Evolutionary conservation across 805 yeast genomes (phyloP), one percentile per base, ranked within the genome.

Genomic region (Millerozyma miso): DNA sequence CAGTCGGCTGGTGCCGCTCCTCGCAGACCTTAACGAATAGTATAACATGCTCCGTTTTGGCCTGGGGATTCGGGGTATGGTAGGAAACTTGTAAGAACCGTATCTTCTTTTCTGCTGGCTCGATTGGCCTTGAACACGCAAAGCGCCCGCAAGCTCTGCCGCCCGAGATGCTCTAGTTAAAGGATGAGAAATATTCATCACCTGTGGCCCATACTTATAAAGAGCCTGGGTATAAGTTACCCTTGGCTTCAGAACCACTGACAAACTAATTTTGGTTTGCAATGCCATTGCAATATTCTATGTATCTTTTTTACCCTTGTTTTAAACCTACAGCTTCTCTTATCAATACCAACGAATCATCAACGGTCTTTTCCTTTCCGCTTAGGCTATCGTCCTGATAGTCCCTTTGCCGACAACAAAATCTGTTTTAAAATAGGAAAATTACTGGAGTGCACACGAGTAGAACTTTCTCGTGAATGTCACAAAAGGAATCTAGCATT

Each of bases 21-120:
- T 19, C 50, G 63, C 52, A 45, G 69, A 56, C 62, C 76, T 72
- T 16, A 71, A 60, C 38, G 74, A 70, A 58, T 77, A 77, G 56
- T 77, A 77, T 37, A 76, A 65, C 1, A 71, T 73, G 40, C 72
- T 74, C 48, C 81, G 59, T 56, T 76, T 79, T 4, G 84, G 81
- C 44, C 81, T 63, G 2, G 83, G 81, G 39, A 79, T 74, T 49
- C 66, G 67, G 6, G 39, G 39, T 7, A 32, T 32, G 6, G 7
- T 32, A 1, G 83, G 81, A 52, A 79, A 75, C 12, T 62, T 65
- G 45, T 58, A 63, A 42, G 59, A 57, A 40, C 63, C 50, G 14
- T 53, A 44, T 39, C 47, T 40, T 20, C 60, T 49, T 31, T 47
- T 54, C 37, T 50, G 56, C 40, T 52, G 53, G 19, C 33, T 40